These are phyloP conservation scores for Heterobasidion occidentale DNA, from an alignment of 1,284 basidiomycete species.

Conservation along the genomic window DNA sequence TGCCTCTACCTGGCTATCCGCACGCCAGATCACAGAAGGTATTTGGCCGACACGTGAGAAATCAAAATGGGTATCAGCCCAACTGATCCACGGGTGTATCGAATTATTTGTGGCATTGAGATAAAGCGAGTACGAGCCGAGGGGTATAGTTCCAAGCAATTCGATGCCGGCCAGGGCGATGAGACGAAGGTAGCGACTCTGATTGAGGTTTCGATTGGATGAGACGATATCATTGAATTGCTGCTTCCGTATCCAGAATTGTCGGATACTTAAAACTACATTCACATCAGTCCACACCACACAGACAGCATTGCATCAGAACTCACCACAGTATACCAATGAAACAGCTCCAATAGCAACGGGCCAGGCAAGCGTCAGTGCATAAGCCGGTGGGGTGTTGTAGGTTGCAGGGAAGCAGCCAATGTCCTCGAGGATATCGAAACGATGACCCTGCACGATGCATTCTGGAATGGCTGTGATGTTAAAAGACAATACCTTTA, in stretches of 20 bases:
- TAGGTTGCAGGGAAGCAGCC: conserved; percentile 27
- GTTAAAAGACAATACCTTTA: neutral
- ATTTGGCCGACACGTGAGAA: conserved; percentile 4
- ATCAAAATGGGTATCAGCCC: conserved; percentile 7
- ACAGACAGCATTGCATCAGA: neutral
- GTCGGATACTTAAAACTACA: conserved; percentile 6
- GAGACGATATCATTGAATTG: conserved; percentile 1
- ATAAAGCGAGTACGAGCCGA: neutral
- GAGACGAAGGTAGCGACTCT: conserved; percentile 10
- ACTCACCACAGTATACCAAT: neutral
- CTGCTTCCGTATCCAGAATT: conserved; percentile 6
- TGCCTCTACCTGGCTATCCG: neutral
- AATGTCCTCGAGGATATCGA: conserved; percentile 28
- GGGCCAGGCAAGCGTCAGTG: conserved; percentile 29
- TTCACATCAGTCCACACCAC: neutral
- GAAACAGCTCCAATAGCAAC: conserved; percentile 17
- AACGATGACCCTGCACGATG: conserved; percentile 33
- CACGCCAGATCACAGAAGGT: conserved; percentile 3
- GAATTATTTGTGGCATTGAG: neutral
- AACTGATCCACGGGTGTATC: conserved; percentile 6
- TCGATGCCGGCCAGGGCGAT: conserved; percentile 9
- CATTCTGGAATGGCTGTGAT: conserved; percentile 24
- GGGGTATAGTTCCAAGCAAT: conserved; percentile 3
- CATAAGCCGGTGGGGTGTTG: conserved; percentile 23
- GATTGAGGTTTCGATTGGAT: conserved; percentile 4